Conservation (phyloP, 495 filamentous ascomycete species). For the Rostrohypoxylon terebratum region DNA sequence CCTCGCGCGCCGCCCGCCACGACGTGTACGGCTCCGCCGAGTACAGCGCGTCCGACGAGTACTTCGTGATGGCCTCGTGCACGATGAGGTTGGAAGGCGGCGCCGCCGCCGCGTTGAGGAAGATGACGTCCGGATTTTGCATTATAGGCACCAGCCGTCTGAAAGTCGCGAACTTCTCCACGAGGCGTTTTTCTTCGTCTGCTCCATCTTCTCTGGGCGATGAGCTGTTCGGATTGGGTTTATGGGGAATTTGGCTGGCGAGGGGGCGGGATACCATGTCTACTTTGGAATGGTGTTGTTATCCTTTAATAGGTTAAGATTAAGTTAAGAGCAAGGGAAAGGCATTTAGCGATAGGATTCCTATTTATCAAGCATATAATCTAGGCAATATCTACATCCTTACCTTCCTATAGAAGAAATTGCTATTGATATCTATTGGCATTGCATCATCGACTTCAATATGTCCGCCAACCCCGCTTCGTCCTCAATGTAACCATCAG, state of each 20-base stretch:
- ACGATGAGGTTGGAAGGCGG: conserved; percentile 42
- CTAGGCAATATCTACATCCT: not conserved
- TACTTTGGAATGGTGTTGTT: not conserved
- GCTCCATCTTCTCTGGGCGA: not conserved
- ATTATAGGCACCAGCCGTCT: conserved; percentile 33
- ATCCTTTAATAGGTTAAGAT: not conserved
- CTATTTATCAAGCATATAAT: not conserved
- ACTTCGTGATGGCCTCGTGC: conserved; percentile 40
- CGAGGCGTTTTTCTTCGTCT: conserved; percentile 21
- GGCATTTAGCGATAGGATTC: not conserved
- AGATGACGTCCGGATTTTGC: conserved; percentile 24
- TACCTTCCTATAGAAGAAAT: conserved; percentile 39
- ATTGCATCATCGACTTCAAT: conserved; percentile 33
- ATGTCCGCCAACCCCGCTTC: conserved; percentile 30
- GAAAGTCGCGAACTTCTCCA: conserved; percentile 28
- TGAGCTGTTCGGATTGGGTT: not conserved
- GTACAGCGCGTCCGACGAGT: conserved; percentile 34
- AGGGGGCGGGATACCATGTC: conserved; percentile 33
- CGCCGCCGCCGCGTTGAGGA: conserved; percentile 41
- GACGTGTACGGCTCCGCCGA: not conserved
- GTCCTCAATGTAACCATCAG: conserved; percentile 14
- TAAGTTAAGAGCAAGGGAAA: not conserved
- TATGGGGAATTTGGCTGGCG: not conserved
- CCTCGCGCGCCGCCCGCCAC: conserved; percentile 25
- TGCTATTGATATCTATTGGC: conserved; percentile 6